Percentiles rank a stretch among this genome's conserved stretches.
Conservation (phyloP, 257 asterid genomes). For the Asclepias syriaca region DNA sequence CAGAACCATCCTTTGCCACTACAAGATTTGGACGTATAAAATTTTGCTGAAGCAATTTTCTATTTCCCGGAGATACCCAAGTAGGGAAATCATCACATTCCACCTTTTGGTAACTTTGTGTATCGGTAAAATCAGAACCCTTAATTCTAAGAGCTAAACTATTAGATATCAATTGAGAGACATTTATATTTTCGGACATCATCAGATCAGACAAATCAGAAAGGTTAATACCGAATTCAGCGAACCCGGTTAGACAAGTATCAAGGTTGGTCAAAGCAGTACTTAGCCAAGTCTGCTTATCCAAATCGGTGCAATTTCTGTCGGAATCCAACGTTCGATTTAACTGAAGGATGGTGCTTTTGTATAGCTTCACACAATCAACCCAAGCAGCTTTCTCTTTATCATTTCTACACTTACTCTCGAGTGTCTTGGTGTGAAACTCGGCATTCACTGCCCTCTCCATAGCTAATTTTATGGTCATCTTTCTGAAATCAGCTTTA, state of each 20-base stretch:
- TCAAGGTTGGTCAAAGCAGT: slow-evolving; percentile 66
- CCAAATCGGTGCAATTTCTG: slow-evolving; percentile 45
- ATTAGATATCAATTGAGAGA: slow-evolving; percentile 55
- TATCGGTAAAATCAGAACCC: slow-evolving; percentile 4
- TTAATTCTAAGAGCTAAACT: slow-evolving; percentile 41
- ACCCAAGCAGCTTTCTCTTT: slow-evolving; percentile 66
- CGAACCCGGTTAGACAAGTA: slow-evolving; percentile 60
- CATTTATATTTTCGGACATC: slow-evolving; percentile 40
- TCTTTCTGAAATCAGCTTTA: slow-evolving; percentile 43
- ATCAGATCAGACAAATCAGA: slow-evolving; percentile 36
- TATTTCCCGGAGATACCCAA: slow-evolving; percentile 24
- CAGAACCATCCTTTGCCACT: slow-evolving; percentile 51
- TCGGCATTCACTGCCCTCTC: slow-evolving; percentile 42
- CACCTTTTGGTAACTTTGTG: slow-evolving; percentile 6
- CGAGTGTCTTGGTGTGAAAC: slow-evolving; percentile 37
- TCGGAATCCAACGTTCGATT: slow-evolving; percentile 44
- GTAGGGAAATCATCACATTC: slow-evolving; percentile 24
- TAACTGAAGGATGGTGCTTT: slow-evolving; percentile 41
- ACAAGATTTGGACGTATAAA: slow-evolving; percentile 14
- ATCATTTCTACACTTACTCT: slow-evolving; percentile 35
- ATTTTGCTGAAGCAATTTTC: slow-evolving; percentile 27
- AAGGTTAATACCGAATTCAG: slow-evolving; percentile 38
- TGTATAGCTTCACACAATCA: slow-evolving; percentile 59
- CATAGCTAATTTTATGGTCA: slow-evolving; percentile 40
- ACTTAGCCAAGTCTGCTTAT: slow-evolving; percentile 73